Evolutionary conservation across 2,329 filamentous ascomycete species (phyloP).

Genomic region (Botryotinia globosa): DNA sequence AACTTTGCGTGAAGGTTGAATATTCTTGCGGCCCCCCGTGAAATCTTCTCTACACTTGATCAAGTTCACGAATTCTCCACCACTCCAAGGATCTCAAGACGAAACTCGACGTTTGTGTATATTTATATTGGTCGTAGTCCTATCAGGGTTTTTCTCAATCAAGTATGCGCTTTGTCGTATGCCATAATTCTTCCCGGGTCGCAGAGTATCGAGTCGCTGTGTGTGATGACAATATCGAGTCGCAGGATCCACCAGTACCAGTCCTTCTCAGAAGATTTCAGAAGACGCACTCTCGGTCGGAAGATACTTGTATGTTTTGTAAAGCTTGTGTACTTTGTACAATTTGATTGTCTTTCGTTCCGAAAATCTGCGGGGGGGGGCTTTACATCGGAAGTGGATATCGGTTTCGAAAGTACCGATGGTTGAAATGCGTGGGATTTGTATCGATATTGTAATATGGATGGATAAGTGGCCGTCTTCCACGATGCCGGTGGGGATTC

Average conservation of each 20-base stretch:
- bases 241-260: not conserved
- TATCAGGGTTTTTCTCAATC: not conserved
- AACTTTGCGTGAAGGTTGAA: not conserved
- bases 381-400: constrained; percentile 1
- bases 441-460: not conserved
- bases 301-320: not conserved
- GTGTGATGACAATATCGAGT: not conserved
- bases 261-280: not conserved
- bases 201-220: not conserved
- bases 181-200: not conserved
- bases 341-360: constrained; percentile 11
- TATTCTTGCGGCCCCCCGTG: not conserved
- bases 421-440: not conserved
- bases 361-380: constrained; percentile 11
- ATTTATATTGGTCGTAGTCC: not conserved
- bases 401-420: constrained; percentile 3
- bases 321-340: not conserved
- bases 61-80: not conserved
- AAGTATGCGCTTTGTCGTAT: not conserved
- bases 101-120: not conserved
- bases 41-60: not conserved
- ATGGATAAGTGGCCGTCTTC: not conserved
- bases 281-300: not conserved
- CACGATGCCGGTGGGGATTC: not conserved
- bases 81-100: not conserved